A percentile compares a stretch with the other conserved stretches of the same genome.
These are phyloP conservation scores for Craterostigma plantagineum DNA, from an alignment of 257 asterid genomes.

Conservation along the genomic window DNA sequence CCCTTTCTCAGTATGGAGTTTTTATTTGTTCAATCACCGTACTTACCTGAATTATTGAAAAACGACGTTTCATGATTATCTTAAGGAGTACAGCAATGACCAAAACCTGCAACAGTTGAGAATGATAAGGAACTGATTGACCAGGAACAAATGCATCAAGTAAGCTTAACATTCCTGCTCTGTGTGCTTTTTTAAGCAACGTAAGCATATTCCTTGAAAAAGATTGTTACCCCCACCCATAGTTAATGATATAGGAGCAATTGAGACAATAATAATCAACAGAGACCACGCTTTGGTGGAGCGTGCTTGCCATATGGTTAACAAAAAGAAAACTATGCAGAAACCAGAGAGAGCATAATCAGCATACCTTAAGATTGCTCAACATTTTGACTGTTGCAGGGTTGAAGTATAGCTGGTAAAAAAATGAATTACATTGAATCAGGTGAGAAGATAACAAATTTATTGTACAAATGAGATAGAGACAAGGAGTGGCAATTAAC, in stretches of 20 bases:
- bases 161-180: too few species aligned
- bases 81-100: slow-evolving; percentile 87
- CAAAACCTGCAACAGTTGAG: slow-evolving; percentile 46
- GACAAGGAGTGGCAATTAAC: background rate
- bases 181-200: too few species aligned
- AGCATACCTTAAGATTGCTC: slow-evolving; percentile 88
- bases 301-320: too few species aligned
- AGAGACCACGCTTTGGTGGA: too few species aligned
- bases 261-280: too few species aligned
- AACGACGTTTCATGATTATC: slow-evolving; percentile 76
- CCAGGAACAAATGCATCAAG: too few species aligned
- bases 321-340: too few species aligned
- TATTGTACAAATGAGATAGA: background rate
- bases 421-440: background rate
- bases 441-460: background rate
- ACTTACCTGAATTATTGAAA: slow-evolving; percentile 82
- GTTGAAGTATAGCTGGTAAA: slow-evolving; percentile 72
- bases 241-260: too few species aligned
- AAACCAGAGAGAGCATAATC: background rate
- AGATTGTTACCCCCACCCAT: too few species aligned
- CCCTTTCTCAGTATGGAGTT: too few species aligned
- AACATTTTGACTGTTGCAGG: slow-evolving; percentile 99
- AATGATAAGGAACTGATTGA: background rate
- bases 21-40: too few species aligned
- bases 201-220: too few species aligned